Conservation (phyloP, 805 yeast species). For the Saccharomycopsis selenospora region DNA sequence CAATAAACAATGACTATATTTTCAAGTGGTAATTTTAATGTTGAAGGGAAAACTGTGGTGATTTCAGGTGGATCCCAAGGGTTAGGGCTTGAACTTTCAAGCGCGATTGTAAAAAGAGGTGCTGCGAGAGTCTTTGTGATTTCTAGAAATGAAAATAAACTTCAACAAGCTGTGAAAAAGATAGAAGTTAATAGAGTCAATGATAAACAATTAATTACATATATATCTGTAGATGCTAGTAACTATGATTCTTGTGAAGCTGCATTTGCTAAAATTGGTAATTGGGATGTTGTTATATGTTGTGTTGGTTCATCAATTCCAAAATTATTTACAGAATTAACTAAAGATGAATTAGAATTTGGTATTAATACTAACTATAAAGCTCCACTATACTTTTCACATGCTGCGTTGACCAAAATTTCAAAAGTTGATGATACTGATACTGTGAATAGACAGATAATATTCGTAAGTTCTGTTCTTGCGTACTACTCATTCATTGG, state of each 20-base stretch:
- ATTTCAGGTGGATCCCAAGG: conserved; percentile 97
- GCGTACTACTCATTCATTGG: conserved; percentile 89
- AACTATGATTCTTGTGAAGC: conserved; percentile 41
- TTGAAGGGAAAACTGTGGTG: conserved; percentile 50
- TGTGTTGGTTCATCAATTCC: conserved; percentile 89
- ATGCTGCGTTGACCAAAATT: conserved; percentile 46
- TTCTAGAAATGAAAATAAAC: conserved; percentile 63
- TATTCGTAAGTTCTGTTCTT: conserved; percentile 66
- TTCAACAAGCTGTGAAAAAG: conserved; percentile 41
- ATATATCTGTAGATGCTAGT: conserved; percentile 60
- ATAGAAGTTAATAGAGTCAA: conserved; percentile 29
- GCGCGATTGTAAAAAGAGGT: conserved; percentile 36
- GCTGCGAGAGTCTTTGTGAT: conserved; percentile 67
- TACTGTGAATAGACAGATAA: conserved; percentile 39
- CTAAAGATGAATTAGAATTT: conserved; percentile 45
- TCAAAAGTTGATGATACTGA: conserved; percentile 23
- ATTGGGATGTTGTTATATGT: conserved; percentile 70
- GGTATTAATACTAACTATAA: conserved; percentile 68
- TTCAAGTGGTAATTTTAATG: conserved; percentile 23
- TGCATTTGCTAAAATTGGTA: conserved; percentile 34
- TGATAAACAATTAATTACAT: conserved; percentile 30
- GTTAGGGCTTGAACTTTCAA: conserved; percentile 73
- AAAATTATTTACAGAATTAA: conserved; percentile 63
- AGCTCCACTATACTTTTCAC: conserved; percentile 66
- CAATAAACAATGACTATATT: conserved; percentile 7